Conservation (phyloP, 192 early-diverging fungal species). For the Coemansia nantahalensis region DNA sequence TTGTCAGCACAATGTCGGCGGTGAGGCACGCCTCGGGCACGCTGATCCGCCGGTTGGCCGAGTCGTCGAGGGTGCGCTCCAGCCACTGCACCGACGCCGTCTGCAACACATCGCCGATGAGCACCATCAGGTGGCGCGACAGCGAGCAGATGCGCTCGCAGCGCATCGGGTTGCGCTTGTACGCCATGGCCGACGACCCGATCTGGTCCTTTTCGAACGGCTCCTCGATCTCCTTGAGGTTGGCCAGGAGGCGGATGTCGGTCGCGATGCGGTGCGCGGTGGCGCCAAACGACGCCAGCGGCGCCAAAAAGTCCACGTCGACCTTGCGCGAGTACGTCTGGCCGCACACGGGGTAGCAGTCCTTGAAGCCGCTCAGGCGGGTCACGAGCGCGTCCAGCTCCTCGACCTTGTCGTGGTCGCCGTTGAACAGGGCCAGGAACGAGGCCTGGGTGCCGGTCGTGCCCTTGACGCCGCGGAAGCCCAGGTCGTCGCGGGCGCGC, state of each 20-base stretch:
- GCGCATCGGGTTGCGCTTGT: constrained; percentile 99
- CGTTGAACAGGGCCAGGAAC: constrained; percentile 92
- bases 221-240: constrained; percentile 98
- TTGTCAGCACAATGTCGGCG: constrained; percentile 91
- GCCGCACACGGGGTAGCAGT: constrained; percentile 88
- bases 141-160: constrained; percentile 96
- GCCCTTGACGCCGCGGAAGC: constrained; percentile 96
- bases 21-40: constrained; percentile 97
- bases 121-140: constrained; percentile 90
- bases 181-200: constrained; percentile 98
- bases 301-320: constrained; percentile 85
- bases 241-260: constrained; percentile 92
- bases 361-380: constrained; percentile 79
- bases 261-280: constrained; percentile 96
- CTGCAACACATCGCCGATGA: constrained; percentile 81
- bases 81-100: constrained; percentile 96
- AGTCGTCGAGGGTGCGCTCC: constrained; percentile 97
- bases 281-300: constrained; percentile 89
- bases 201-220: constrained; percentile 99
- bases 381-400: constrained; percentile 88
- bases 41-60: constrained; percentile 92
- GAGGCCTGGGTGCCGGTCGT: constrained; percentile 99
- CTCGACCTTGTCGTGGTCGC: constrained; percentile 93
- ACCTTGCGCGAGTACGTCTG: constrained; percentile 99
- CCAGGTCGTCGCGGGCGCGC: constrained; percentile 82